Conservation (phyloP, 208 protist genomes). For the Angomonas deanei region DNA sequence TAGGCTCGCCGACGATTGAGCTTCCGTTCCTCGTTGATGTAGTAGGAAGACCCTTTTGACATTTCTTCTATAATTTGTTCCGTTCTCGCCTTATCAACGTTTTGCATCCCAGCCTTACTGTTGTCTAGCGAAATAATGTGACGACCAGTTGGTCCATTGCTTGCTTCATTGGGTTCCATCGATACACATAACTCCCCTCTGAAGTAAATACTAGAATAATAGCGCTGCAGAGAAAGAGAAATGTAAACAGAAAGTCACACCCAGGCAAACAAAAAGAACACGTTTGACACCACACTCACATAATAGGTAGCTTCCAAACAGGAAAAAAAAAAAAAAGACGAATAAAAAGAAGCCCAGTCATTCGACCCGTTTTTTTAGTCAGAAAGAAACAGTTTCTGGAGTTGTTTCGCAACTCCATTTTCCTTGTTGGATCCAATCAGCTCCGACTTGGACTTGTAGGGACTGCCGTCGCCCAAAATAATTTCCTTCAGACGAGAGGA, state of each 20-base stretch:
- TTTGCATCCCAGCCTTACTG: slow-evolving; percentile 64
- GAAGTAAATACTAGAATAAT: slow-evolving; percentile 3
- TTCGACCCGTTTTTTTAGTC: neutral
- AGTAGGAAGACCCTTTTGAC: slow-evolving; percentile 57
- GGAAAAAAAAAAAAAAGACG: slow-evolving; percentile 16
- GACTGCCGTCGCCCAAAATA: slow-evolving; percentile 5
- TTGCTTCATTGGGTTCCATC: neutral
- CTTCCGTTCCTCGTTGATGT: slow-evolving; percentile 69
- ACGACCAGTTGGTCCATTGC: neutral
- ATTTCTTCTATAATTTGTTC: slow-evolving; percentile 44
- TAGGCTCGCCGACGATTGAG: slow-evolving; percentile 23
- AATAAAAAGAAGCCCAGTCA: slow-evolving; percentile 1
- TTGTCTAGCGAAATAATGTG: slow-evolving; percentile 40
- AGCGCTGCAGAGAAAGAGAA: slow-evolving; percentile 10
- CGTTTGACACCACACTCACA: slow-evolving; percentile 1
- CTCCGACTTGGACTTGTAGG: slow-evolving; percentile 11
- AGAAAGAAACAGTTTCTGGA: slow-evolving; percentile 11
- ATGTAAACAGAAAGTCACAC: neutral
- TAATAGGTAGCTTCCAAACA: slow-evolving; percentile 7
- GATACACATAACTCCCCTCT: no score
- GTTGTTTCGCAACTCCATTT: slow-evolving; percentile 18
- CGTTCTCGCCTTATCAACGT: slow-evolving; percentile 46
- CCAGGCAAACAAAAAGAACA: no score
- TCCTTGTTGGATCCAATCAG: slow-evolving; percentile 15
- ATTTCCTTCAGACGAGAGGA: slow-evolving; percentile 14